These are phyloP conservation scores for Jatropha multifida DNA, from an alignment of 441 rosid genomes.

Conservation along the genomic window DNA sequence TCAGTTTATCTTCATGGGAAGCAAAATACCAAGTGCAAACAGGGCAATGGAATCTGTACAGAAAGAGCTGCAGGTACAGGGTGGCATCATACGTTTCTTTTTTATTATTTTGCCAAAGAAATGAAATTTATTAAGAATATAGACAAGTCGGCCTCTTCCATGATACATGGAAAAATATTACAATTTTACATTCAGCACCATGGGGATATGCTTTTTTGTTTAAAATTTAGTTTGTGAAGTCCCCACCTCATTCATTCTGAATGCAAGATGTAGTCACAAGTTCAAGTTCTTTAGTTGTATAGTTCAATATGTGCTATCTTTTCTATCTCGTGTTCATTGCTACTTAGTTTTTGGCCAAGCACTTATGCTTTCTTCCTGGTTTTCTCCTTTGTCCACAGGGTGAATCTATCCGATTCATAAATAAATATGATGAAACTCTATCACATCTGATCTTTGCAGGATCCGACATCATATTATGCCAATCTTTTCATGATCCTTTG, in stretches of 20 bases:
- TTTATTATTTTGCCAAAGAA: background rate
- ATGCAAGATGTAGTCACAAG: background rate
- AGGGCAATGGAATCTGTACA: constrained; percentile 37
- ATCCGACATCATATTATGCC: constrained; percentile 64
- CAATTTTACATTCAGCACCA: background rate
- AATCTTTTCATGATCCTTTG: constrained; percentile 52
- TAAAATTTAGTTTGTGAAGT: background rate
- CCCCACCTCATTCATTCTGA: background rate
- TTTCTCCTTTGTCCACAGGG: constrained; percentile 38
- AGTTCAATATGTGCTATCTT: background rate
- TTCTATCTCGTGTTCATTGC: background rate
- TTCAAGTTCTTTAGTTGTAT: background rate
- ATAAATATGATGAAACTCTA: constrained; percentile 42
- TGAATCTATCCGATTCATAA: constrained; percentile 43
- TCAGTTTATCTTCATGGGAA: constrained; percentile 62
- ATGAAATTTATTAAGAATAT: background rate
- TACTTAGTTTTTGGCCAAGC: background rate
- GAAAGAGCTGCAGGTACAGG: constrained; percentile 47
- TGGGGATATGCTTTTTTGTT: background rate
- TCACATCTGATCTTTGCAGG: constrained; percentile 60
- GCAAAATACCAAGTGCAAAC: constrained; percentile 31
- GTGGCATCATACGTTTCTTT: background rate
- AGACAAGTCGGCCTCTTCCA: background rate
- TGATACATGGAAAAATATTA: background rate
- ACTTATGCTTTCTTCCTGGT: constrained; percentile 14